Base-by-base conservation (phyloP, 805 yeast genomes). In the Lipomyces yamadae region DNA sequence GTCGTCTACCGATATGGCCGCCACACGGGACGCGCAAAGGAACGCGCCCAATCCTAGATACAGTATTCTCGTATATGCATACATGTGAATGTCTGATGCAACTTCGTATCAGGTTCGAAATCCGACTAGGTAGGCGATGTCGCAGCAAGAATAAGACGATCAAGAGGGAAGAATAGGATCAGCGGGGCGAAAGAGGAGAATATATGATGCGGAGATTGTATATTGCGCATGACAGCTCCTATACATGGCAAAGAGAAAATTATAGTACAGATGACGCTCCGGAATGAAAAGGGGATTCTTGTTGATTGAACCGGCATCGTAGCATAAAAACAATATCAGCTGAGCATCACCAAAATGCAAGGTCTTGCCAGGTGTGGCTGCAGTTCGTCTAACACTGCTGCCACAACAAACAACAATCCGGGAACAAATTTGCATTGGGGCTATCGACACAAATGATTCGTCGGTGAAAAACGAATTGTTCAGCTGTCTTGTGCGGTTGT, bases 1-100 rank as follows among this genome's bases (percentile, higher is more conserved):
- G 33, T 42, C 60, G 48, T 50, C 57, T 24, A 55, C 45, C 10
- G 53, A 58, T 18, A 53, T 59, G 13, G 60, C 53, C 2, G 45
- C 5, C 30, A 42, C 60, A 4, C 29, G 53, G 29, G 10, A 30
- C 45, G 34, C 45, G 24, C 6, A n/a, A 42, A 42, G 24, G 24
- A 52, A n/a, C 24, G 10, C 18, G 4, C 34, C 42, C 33, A 58
- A 7, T n/a, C 4, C 15, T 34, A 35, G n/a, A 8, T 13, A 39
- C n/a, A n/a, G 61, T 45, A 6, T 10, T 8, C 53, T 30, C 35
- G 35, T 32, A n/a, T 30, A 11, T 11, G 13, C 7, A n/a, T 10
- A n/a, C 52, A 30, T 18, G 11, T 24, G 24, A 24, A 37, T 2
- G 32, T 33, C 8, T 2, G 39, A 5, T 33, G n/a, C n/a, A 6